phyloP scores from a whole-genome alignment of 208 protist species.

The Crithidia mellificae region DNA sequence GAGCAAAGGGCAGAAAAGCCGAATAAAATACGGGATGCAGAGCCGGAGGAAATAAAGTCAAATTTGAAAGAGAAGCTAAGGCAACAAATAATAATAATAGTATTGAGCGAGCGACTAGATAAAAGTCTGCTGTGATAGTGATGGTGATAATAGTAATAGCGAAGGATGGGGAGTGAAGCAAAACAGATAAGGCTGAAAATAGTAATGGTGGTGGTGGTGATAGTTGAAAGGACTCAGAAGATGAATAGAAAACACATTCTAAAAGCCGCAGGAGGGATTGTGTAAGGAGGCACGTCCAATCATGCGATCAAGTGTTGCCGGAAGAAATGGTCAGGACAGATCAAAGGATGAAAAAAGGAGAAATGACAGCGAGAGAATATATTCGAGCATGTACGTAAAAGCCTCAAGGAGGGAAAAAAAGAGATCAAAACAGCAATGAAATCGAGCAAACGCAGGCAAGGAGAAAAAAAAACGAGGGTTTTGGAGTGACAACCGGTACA shows the following conservation, averaged over 20 bases:
- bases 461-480: too few species aligned
- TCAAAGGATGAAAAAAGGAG: too few species aligned
- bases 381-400: too few species aligned
- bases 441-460: too few species aligned
- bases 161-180: background rate
- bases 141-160: background rate
- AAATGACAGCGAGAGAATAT: too few species aligned
- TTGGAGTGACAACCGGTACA: too few species aligned
- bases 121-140: background rate
- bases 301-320: too few species aligned
- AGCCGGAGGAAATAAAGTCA: background rate
- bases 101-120: slow-evolving; percentile 1
- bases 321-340: too few species aligned
- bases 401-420: background rate
- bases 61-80: background rate
- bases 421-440: too few species aligned
- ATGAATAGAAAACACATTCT: slow-evolving; percentile 19
- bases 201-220: background rate
- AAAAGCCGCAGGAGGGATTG: too few species aligned
- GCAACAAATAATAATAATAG: background rate
- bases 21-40: background rate
- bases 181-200: background rate
- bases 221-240: slow-evolving; percentile 4
- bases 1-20: background rate
- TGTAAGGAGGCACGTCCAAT: too few species aligned